Base-by-base conservation (phyloP, 768 basidiomycete species). In the Phaffia australis region DNA sequence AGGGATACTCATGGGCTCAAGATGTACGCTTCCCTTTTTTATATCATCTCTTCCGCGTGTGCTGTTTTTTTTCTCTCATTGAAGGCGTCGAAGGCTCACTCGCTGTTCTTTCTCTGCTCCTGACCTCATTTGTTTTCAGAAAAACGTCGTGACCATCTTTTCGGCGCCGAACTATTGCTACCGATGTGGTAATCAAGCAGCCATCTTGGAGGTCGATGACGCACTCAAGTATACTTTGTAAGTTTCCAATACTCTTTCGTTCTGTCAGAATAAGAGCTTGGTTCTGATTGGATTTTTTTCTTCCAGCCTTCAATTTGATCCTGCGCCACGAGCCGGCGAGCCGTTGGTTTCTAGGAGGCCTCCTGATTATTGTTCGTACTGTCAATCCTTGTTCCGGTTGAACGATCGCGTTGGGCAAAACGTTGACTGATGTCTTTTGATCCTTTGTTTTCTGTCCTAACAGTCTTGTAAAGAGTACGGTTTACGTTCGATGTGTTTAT, bases 121-220 rank as follows among this genome's bases (percentile, higher is more conserved):
- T 27, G 14, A 35, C 42, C 21, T 7, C 32, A 14, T 27, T 63
- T 16, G n/a, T 48, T 56, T 16, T n/a, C 32, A 66, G 65, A 69
- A 69, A 64, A 98, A 97, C 76, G 94, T 99, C 27, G 94, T 99
- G 71, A 99, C 94, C 52, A 97, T 99, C 75, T 99, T 97, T 81
- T 97, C 93, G 71, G 95, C 95, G 71, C 95, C 95, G 52, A 99
- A 99, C 79, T 99, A 97, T 78, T 99, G 94, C 79, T 99, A 99
- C 81, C 83, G 95, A 76, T 99, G 95, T 76, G 95, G 95, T 63
- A 99, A 99, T 77, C 95, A 98, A 75, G 95, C 95, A 64, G 95
- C 95, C 59, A 99, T 99, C 77, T 94, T 99, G 86, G 95, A 99
- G 78, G 95, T 99, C 77, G 95, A 99, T 79, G 79, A 80, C 67